phyloP scores from a whole-genome alignment of 1,284 basidiomycete species.

The Apiotrichum gracile region DNA sequence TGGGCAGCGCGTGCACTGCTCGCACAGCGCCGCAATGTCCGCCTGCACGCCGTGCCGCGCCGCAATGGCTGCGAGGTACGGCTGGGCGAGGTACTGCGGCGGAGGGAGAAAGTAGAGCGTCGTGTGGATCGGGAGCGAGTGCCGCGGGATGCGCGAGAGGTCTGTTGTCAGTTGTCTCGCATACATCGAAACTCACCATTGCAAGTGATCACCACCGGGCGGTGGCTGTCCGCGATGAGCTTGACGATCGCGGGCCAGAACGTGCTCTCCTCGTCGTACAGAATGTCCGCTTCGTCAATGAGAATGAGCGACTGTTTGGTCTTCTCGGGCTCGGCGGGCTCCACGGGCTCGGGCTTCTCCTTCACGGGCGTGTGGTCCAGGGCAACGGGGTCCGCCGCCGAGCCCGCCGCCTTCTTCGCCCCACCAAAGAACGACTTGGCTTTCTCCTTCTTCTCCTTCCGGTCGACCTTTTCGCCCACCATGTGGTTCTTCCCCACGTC shows the following conservation, averaged over 20 bases:
- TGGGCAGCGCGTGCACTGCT: slow-evolving; percentile 29
- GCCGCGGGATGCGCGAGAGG: slow-evolving; percentile 60
- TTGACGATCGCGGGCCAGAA: slow-evolving; percentile 84
- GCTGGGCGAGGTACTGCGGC: slow-evolving; percentile 55
- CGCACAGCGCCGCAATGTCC: slow-evolving; percentile 28
- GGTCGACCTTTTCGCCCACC: slow-evolving; percentile 45
- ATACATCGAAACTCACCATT: slow-evolving; percentile 61
- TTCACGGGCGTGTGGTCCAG: slow-evolving; percentile 11
- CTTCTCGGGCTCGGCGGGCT: background rate
- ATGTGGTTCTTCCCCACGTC: slow-evolving; percentile 90
- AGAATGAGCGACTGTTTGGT: slow-evolving; percentile 77
- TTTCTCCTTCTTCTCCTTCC: background rate
- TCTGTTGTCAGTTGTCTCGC: slow-evolving; percentile 51
- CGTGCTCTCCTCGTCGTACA: slow-evolving; percentile 81
- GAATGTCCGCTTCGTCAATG: slow-evolving; percentile 92
- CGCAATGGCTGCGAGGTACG: slow-evolving; percentile 65
- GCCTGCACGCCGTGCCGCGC: background rate
- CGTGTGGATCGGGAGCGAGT: slow-evolving; percentile 69
- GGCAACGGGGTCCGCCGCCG: slow-evolving; percentile 25
- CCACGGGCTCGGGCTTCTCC: no score
- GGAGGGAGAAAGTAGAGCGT: slow-evolving; percentile 64
- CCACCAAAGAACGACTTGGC: slow-evolving; percentile 3
- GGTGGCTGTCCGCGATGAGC: slow-evolving; percentile 70
- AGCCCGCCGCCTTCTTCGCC: background rate
- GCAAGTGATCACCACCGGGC: slow-evolving; percentile 86